These are phyloP conservation scores for Nothopassalora personata DNA, from an alignment of 2,329 filamentous ascomycete genomes.

Conservation along the genomic window DNA sequence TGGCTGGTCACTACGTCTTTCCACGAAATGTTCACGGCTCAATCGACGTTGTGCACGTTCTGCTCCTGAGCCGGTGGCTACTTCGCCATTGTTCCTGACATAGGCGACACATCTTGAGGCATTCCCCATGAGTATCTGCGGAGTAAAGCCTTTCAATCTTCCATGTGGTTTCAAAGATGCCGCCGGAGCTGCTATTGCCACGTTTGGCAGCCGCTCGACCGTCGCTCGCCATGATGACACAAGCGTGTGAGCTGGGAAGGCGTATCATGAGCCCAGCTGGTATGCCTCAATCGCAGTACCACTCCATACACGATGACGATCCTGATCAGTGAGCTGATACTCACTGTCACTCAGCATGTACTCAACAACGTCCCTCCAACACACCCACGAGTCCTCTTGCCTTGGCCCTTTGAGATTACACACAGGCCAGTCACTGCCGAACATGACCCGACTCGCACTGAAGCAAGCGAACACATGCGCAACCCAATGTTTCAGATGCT, in stretches of 20 bases:
- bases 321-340: constrained; percentile 51
- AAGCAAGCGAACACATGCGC: constrained; percentile 68
- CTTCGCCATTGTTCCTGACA: too few species aligned
- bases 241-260: too few species aligned
- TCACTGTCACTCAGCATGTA: constrained; percentile 48
- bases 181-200: too few species aligned
- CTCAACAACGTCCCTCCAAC: constrained; percentile 70
- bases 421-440: constrained; percentile 90
- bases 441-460: constrained; percentile 70
- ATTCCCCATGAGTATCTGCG: too few species aligned
- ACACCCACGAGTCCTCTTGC: constrained; percentile 60
- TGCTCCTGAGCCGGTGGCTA: too few species aligned
- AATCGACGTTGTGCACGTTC: too few species aligned
- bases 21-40: too few species aligned
- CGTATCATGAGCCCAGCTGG: constrained; percentile 24
- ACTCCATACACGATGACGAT: constrained; percentile 65
- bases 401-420: constrained; percentile 64
- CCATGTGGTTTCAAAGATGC: too few species aligned
- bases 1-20: background rate
- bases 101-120: constrained; percentile 1
- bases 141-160: too few species aligned
- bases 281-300: constrained; percentile 70
- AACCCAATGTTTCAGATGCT: constrained; percentile 64
- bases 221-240: too few species aligned
- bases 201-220: too few species aligned